phyloP scores from a whole-genome alignment of 768 basidiomycete genomes.

The Neoboletus subvelutipes region DNA sequence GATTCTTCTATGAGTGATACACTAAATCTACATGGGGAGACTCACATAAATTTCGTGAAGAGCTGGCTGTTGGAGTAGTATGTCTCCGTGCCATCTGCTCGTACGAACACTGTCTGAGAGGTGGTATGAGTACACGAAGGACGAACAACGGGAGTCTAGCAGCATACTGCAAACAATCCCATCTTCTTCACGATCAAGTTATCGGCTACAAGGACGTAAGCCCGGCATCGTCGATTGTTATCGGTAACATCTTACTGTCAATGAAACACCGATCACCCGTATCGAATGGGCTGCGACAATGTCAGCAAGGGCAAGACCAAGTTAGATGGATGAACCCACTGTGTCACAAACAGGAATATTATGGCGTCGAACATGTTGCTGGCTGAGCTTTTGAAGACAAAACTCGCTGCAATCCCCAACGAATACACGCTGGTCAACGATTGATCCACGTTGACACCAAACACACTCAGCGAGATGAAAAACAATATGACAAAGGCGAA shows the following conservation, averaged over 20 bases:
- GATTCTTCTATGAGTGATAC: neutral
- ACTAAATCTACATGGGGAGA: conserved; percentile 3
- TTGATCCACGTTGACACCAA: conserved; percentile 62
- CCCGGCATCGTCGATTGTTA: neutral
- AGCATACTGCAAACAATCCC: conserved; percentile 67
- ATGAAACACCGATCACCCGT: conserved; percentile 83
- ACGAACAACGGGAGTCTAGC: neutral
- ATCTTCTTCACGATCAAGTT: conserved; percentile 78
- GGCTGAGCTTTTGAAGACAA: conserved; percentile 76
- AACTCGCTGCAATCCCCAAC: conserved; percentile 69
- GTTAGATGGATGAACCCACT: conserved; percentile 47
- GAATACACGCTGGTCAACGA: conserved; percentile 74
- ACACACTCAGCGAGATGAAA: conserved; percentile 72
- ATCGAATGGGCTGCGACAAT: conserved; percentile 60
- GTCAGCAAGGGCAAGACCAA: conserved; percentile 5
- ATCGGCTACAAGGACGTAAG: conserved; percentile 46
- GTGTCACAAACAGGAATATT: conserved; percentile 81
- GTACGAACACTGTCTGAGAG: conserved; percentile 62
- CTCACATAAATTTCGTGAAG: conserved; percentile 72
- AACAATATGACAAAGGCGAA: conserved; percentile 65
- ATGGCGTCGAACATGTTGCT: conserved; percentile 75
- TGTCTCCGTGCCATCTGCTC: conserved; percentile 72
- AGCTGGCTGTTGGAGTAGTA: conserved; percentile 82
- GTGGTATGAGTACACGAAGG: neutral
- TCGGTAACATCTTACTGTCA: conserved; percentile 41